A percentile compares a stretch with the other conserved stretches of the same genome.
These are phyloP conservation scores for Leishmania mexicana DNA, from an alignment of 208 protist genomes.

Conservation along the genomic window DNA sequence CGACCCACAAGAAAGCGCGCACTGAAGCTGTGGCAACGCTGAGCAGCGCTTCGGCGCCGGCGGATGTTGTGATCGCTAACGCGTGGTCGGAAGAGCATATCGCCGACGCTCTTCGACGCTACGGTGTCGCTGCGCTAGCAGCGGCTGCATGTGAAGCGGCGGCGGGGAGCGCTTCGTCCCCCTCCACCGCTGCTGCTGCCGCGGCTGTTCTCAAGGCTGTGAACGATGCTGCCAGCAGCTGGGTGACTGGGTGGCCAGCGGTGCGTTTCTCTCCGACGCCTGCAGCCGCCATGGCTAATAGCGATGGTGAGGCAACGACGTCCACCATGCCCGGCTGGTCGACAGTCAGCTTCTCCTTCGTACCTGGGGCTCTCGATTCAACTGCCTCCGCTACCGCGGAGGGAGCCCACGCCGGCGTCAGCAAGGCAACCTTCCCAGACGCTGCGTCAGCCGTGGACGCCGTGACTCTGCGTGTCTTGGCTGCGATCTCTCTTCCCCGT, in stretches of 20 bases:
- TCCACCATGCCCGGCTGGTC: not conserved
- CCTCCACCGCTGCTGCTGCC: not conserved
- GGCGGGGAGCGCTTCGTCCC: not conserved
- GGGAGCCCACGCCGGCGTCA: not conserved
- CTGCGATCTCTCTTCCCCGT: constrained; percentile 18
- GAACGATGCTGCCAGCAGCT: not conserved
- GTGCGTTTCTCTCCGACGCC: not conserved
- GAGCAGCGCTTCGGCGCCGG: not conserved
- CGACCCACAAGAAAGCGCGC: constrained; percentile 5
- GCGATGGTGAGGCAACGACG: not conserved
- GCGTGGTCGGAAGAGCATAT: constrained; percentile 11
- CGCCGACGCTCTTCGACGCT: constrained; percentile 13
- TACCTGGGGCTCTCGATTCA: not conserved
- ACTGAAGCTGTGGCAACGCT: not conserved
- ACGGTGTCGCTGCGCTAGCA: constrained; percentile 11
- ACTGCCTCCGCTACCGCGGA: not conserved
- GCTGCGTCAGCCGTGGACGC: not conserved
- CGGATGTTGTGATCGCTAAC: constrained; percentile 6
- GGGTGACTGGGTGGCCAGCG: constrained; percentile 1
- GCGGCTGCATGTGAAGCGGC: not conserved
- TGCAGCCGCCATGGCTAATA: not conserved
- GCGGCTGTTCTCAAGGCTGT: constrained; percentile 2
- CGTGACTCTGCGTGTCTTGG: constrained; percentile 3
- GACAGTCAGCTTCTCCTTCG: constrained; percentile 8
- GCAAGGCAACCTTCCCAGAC: not conserved